Evolutionary conservation across 108 stramenopile species (phyloP), one percentile per base, ranked within the genome.

Genomic region (Asterionellopsis glacialis): DNA sequence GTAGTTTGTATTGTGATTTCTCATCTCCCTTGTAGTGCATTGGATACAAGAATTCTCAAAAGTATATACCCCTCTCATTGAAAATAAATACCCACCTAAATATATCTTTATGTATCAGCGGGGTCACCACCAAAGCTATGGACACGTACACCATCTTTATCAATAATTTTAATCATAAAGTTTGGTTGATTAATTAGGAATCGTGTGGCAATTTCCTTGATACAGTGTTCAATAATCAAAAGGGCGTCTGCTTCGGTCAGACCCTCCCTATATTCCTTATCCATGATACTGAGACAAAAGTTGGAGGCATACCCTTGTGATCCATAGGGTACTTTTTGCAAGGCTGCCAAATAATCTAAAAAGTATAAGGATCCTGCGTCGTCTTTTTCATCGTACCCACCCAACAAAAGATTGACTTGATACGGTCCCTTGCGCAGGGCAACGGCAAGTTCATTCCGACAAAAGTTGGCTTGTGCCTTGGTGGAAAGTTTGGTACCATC

Each of bases 381-480:
- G 0, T 77, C 79, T 1, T 45, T 21, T 23, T 55, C 77, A 65
- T 98, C 98, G 55, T 84, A 90, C 28, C 96, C 98, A 9, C 85
- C 98, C 44, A 98, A 70, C 43, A 99, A 79, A 42, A 95, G 55
- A 67, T 97, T 96, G 23, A 96, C 95, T 73, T 98, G 98, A 74
- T 89, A 98, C 19, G 98, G 98, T 2, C 96, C 98, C 65, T 82
- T 87, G 28, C 98, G 88, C 18, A 99, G 68, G 10, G 98, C 98
- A 14, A 67, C 70, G 45, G 98, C 97, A 45, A 99, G 67, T 79
- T 96, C 93, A 27, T 87, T 81, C 14, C 98, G 90, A 54, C 92
- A 88, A 77, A 90, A 99, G 72, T 95, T 94, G 47, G 97, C 97
- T 57, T 95, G 88, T 22, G 94, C 97, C 13, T 90, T 74, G 51